Base-by-base conservation (phyloP, 345 rosid species). In the Erysimum cheiranthoides region DNA sequence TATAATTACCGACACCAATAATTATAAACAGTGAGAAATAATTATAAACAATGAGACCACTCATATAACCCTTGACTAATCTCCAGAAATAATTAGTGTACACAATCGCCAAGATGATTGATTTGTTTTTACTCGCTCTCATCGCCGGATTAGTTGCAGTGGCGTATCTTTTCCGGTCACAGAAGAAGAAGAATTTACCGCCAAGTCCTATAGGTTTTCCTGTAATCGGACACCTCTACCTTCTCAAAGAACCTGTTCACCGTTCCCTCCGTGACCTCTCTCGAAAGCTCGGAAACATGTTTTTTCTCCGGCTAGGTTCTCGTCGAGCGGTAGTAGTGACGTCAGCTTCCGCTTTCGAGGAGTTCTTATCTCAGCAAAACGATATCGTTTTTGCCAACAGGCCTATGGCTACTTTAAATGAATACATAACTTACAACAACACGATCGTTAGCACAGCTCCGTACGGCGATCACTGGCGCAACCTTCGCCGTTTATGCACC, bases 391-490 rank as follows among this genome's bases (percentile, higher is more conserved):
- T 88, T 2, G 88, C 88, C 4, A 83, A 79, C 83, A 84, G 88
- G 11, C 82, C 86, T 0, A 31, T 7, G 6, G 7, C 52, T 32
- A 35, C 79, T 8, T 0, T 56, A 0, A 68, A 68, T 0, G 62
- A 73, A 32, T 28, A 66, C 64, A 28, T 82, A 0, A 77, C 16
- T 25, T 85, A 85, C 77, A 80, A 80, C 76, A 17, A 80, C 77
- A 79, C 84, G 54, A 49, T 74, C 4, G 1, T 84, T 2, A 49
- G 18, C 6, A 1, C 17, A 11, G 56, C 84, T 7, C 67, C 85
- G 6, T 85, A 87, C 58, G 87, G 87, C 0, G 79, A 79, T 32
- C 83, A 82, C 42, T 87, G 91, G 89, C 81, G 91, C 18, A 81
- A 80, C 70, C 87, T 82, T 0, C 87, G 87, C 3, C 83, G 86